A percentile compares a stretch with the other conserved stretches of the same genome.
phyloP scores from a whole-genome alignment of 768 basidiomycete genomes.

The Termitomyces sp. region DNA sequence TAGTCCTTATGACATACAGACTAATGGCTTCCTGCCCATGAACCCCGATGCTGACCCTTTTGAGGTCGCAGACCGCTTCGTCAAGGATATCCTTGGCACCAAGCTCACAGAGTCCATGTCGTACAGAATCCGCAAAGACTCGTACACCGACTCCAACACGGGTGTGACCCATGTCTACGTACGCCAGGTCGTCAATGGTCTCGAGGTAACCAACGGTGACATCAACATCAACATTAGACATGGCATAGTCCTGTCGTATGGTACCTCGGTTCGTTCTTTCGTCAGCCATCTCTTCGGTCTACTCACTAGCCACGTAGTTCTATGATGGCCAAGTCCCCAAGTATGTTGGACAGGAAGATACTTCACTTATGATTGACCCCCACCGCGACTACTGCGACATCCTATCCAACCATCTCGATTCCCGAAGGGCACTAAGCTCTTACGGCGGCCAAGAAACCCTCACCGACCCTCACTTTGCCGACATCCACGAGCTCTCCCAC shows the following conservation, averaged over 20 bases:
- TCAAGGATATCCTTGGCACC: slow-evolving; percentile 43
- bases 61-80: slow-evolving; percentile 61
- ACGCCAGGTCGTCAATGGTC: slow-evolving; percentile 77
- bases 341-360: slow-evolving; percentile 25
- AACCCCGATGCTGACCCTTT: slow-evolving; percentile 43
- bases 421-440: slow-evolving; percentile 21
- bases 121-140: slow-evolving; percentile 72
- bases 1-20: slow-evolving; percentile 40
- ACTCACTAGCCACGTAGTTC: slow-evolving; percentile 48
- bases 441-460: slow-evolving; percentile 33
- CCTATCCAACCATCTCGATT: slow-evolving; percentile 33
- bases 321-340: slow-evolving; percentile 58
- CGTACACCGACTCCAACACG: slow-evolving; percentile 82
- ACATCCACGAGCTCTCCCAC: slow-evolving; percentile 35
- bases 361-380: slow-evolving; percentile 23
- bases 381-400: slow-evolving; percentile 53
- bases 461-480: slow-evolving; percentile 17
- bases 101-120: slow-evolving; percentile 33
- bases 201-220: slow-evolving; percentile 88
- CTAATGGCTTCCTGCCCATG: slow-evolving; percentile 37
- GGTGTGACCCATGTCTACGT: slow-evolving; percentile 90
- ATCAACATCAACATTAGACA: slow-evolving; percentile 91
- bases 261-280: slow-evolving; percentile 64
- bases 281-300: background rate
- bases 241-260: slow-evolving; percentile 80